These are phyloP conservation scores for Quambalaria eucalypti DNA, from an alignment of 1,284 basidiomycete genomes.

Conservation along the genomic window DNA sequence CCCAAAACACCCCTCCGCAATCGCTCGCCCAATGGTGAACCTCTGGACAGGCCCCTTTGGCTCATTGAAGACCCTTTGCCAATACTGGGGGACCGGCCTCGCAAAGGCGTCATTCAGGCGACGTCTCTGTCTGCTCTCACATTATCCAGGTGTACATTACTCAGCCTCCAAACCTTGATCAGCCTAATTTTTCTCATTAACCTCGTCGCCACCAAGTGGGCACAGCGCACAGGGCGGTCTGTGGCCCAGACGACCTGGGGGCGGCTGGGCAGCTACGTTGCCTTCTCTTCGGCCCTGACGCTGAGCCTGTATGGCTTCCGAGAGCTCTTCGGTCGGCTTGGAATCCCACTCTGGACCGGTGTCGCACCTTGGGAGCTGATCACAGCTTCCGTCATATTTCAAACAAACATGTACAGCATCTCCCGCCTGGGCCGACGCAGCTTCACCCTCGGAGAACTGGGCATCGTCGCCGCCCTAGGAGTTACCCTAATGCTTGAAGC, in stretches of 20 bases:
- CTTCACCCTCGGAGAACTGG: conserved; percentile 89
- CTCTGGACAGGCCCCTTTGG: conserved; percentile 22
- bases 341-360: conserved; percentile 40
- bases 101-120: neutral
- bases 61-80: conserved; percentile 21
- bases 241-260: conserved; percentile 34
- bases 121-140: conserved; percentile 19
- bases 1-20: neutral
- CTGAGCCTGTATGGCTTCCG: conserved; percentile 38
- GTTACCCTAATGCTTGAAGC: conserved; percentile 74
- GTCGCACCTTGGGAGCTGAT: conserved; percentile 56
- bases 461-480: conserved; percentile 75
- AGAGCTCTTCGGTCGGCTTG: conserved; percentile 30
- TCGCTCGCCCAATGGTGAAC: conserved; percentile 10
- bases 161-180: conserved; percentile 28
- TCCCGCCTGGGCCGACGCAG: conserved; percentile 80
- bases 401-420: conserved; percentile 79
- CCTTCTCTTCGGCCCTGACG: conserved; percentile 42
- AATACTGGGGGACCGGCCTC: conserved; percentile 20
- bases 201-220: conserved; percentile 28
- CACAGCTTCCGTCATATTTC: conserved; percentile 71
- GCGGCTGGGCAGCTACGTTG: conserved; percentile 45
- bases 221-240: conserved; percentile 22
- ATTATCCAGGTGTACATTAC: conserved; percentile 25
- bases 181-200: conserved; percentile 22